Base-by-base conservation (phyloP, 192 early-diverging fungal species). In the Backusella morwellensis region DNA sequence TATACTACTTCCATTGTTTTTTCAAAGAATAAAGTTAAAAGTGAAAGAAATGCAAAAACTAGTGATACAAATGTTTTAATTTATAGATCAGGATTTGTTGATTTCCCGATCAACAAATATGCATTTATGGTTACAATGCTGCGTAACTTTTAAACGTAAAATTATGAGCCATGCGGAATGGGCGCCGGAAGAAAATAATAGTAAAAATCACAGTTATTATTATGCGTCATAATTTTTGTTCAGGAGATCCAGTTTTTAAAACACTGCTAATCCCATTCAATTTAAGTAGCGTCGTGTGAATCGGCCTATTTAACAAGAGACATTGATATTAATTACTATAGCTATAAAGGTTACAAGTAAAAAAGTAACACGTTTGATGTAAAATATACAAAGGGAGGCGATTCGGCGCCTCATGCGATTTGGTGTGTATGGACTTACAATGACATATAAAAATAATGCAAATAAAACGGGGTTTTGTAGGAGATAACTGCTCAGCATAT, bases 1-100 rank as follows among this genome's bases (percentile, higher is more conserved):
- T 63, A 63, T 63, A 63, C 29, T 26, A 63, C 56, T 63, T 63
- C 56, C 56, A 63, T 63, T 63, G 23, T 14, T 63, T 63, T 56
- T 52, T 15, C 32, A 32, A 32, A 32, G 3, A 21, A 11, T 9
- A 63, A 63, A 63, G 23, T 63, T 63, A 63, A 54, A n/a, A 63
- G 56, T 63, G 26, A 63, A 63, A 63, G 56, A 29, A 8, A 29
- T 15, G 9, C n/a, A 29, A 63, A 63, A 63, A 29, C 23, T 4
- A 63, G 26, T 23, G n/a, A 59, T 59, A 23, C 23, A 11, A 12
- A 2, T 26, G n/a, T 59, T 59, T 59, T 59, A 59, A 59, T 59
- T 59, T 59, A 59, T 59, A 59, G 23, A 44, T 44, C 42, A 17
- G 15, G 14, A 14, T 17, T 44, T 59, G 23, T 23, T 59, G 21